A percentile compares a stretch with the other conserved stretches of the same genome.
Conservation (phyloP, 805 yeast genomes). For the Metschnikowia orientalis region DNA sequence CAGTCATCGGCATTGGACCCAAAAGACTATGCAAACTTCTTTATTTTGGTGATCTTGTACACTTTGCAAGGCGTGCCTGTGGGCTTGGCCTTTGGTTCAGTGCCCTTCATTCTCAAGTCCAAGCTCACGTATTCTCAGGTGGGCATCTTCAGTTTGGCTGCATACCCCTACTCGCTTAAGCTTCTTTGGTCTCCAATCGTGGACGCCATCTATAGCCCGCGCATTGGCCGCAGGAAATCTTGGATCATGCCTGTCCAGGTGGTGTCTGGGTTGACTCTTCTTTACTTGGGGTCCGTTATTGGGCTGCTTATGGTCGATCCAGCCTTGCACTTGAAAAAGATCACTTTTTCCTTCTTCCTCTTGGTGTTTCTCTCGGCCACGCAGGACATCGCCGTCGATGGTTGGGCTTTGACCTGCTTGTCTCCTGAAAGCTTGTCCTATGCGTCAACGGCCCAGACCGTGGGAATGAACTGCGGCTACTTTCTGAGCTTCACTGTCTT, state of each 20-base stretch:
- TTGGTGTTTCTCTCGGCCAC: conserved; percentile 91
- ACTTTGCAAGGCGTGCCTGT: conserved; percentile 95
- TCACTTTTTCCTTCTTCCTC: conserved; percentile 70
- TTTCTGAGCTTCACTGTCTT: conserved; percentile 89
- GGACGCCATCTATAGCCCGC: conserved; percentile 70
- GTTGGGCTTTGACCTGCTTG: conserved; percentile 93
- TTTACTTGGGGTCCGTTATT: conserved; percentile 55
- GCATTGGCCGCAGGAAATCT: conserved; percentile 76
- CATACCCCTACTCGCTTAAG: conserved; percentile 92
- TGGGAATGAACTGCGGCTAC: conserved; percentile 91
- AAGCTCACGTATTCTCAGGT: conserved; percentile 82
- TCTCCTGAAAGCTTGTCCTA: conserved; percentile 74
- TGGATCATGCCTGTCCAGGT: conserved; percentile 95
- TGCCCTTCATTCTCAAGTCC: conserved; percentile 84
- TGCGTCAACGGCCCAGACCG: conserved; percentile 96
- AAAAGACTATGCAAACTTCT: conserved; percentile 37
- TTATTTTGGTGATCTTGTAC: conserved; percentile 68
- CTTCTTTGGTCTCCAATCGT: conserved; percentile 95
- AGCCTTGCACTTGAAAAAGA: conserved; percentile 42
- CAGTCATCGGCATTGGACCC: conserved; percentile 4
- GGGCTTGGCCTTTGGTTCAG: conserved; percentile 90
- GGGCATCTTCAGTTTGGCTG: conserved; percentile 85
- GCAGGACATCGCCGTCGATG: conserved; percentile 98
- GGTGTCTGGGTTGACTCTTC: conserved; percentile 65
- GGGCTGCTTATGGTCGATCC: conserved; percentile 51